Evolutionary conservation across 2,329 filamentous ascomycete species (phyloP), one percentile per base, ranked within the genome.

Genomic region (Fusarium sp.): DNA sequence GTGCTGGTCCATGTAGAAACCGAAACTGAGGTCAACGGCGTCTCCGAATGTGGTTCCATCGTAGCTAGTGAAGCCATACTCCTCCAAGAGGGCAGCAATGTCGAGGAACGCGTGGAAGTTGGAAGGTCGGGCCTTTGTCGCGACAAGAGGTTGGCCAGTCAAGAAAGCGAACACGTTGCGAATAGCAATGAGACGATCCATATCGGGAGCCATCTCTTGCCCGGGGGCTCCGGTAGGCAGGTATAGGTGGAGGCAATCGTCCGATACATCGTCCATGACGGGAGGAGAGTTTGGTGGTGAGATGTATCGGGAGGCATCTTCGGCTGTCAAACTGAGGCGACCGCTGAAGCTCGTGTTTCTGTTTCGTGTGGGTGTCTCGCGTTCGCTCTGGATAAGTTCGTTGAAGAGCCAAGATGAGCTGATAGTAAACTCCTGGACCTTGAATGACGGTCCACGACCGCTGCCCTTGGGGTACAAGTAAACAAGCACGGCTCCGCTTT

Each of bases 1-100:
- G 65, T 94, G 84, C 77, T 96, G 91, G 48, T 94, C 90, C 63
- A 94, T 88, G 75, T 94, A 97, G 73, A 88, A 88, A 65, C 89
- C 85, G 72, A 94, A 93, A 77, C 89, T 91, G 18, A 88, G 82
- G 47, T 89, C 84, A 2, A 88, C 88, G 3, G 84, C 83, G 54
- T 87, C 85, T 42, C 89, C 89, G 76, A 87, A 90, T 0, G 85
- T 87, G 18, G 84, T 83, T 9, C 86, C 86, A 63, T 89, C 87
- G n/a, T 77, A 76, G 61, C 84, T 87, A 1, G 79, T 84, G 71
- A 89, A 90, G 37, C 86, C 84, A 67, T 88, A 90, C 61, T 88
- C 83, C 55, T 84, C 82, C 41, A 92, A 78, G 18, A 89, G 79
- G 7, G 75, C 75, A 1, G 87, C 82, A 18, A 91, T 83, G 28